phyloP scores from a whole-genome alignment of 1,284 basidiomycete species.

The Heliocybe sulcata region DNA sequence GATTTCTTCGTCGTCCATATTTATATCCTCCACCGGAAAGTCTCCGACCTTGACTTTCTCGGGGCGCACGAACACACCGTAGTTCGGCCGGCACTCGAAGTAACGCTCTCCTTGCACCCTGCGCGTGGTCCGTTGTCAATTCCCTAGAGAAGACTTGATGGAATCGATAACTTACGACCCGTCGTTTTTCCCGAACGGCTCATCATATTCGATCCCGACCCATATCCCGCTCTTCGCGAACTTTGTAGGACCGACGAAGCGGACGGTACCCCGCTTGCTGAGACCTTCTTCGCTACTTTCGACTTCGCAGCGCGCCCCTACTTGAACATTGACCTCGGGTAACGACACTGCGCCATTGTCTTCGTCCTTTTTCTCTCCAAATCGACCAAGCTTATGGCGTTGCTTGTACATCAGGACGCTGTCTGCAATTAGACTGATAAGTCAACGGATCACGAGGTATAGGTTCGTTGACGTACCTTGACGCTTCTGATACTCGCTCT shows the following conservation, averaged over 20 bases:
- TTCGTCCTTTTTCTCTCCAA: slow-evolving; percentile 45
- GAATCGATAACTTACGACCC: slow-evolving; percentile 64
- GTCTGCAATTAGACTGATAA: slow-evolving; percentile 40
- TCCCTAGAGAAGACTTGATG: not conserved
- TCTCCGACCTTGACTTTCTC: slow-evolving; percentile 84
- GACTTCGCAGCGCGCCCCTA: slow-evolving; percentile 81
- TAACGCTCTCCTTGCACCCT: slow-evolving; percentile 85
- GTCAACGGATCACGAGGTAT: not conserved
- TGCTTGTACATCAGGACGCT: slow-evolving; percentile 90
- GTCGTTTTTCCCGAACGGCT: slow-evolving; percentile 94
- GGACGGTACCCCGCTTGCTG: slow-evolving; percentile 76
- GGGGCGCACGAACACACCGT: slow-evolving; percentile 85
- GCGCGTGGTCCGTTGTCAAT: slow-evolving; percentile 7
- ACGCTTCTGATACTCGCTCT: slow-evolving; percentile 77
- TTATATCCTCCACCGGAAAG: slow-evolving; percentile 76
- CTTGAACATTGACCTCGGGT: slow-evolving; percentile 32
- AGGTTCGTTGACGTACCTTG: slow-evolving; percentile 40
- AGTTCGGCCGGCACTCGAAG: slow-evolving; percentile 72
- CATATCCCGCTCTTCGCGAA: slow-evolving; percentile 74
- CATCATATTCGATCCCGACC: slow-evolving; percentile 95
- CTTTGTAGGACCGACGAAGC: slow-evolving; percentile 76
- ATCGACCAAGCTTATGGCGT: slow-evolving; percentile 84
- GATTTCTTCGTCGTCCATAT: slow-evolving; percentile 73
- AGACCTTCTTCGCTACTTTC: slow-evolving; percentile 60
- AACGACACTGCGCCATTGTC: slow-evolving; percentile 14